Conservation (phyloP, 345 rosid species). For the Eucalyptus albens region DNA sequence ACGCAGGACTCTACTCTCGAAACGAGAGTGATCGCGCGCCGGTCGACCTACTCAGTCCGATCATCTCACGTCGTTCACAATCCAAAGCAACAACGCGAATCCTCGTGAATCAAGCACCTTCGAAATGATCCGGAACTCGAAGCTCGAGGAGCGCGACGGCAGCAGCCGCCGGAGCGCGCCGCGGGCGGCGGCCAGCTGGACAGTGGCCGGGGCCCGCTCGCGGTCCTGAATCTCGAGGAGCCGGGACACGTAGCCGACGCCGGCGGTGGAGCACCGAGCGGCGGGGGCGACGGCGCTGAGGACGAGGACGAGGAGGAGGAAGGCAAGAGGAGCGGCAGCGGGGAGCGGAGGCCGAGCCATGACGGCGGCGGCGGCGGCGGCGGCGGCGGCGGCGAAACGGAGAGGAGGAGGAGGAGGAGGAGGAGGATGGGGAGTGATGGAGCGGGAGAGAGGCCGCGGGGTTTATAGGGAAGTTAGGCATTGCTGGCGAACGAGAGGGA, state of each 20-base stretch:
- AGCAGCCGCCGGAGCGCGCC: constrained; percentile 44
- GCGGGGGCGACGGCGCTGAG: background rate
- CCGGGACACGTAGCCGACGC: constrained; percentile 43
- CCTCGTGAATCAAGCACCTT: constrained; percentile 11
- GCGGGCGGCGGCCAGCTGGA: constrained; percentile 45
- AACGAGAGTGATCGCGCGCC: background rate
- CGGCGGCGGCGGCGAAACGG: background rate
- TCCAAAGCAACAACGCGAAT: background rate
- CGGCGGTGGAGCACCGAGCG: constrained; percentile 34
- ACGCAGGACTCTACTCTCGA: background rate
- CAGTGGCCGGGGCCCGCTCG: constrained; percentile 47
- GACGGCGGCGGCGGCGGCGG: background rate
- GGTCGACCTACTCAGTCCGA: background rate
- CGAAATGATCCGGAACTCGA: constrained; percentile 38
- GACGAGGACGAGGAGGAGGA: background rate
- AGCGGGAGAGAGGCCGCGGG: background rate
- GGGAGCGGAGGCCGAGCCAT: background rate
- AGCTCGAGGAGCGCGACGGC: constrained; percentile 40
- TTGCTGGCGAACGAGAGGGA: fast-evolving
- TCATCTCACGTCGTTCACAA: background rate
- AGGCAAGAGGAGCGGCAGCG: background rate
- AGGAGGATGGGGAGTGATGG: background rate
- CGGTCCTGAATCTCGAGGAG: constrained; percentile 51
- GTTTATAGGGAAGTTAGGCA: background rate
- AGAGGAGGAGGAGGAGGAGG: background rate